Conservation (phyloP, 1,284 basidiomycete species). For the Golubevia pallescens region DNA sequence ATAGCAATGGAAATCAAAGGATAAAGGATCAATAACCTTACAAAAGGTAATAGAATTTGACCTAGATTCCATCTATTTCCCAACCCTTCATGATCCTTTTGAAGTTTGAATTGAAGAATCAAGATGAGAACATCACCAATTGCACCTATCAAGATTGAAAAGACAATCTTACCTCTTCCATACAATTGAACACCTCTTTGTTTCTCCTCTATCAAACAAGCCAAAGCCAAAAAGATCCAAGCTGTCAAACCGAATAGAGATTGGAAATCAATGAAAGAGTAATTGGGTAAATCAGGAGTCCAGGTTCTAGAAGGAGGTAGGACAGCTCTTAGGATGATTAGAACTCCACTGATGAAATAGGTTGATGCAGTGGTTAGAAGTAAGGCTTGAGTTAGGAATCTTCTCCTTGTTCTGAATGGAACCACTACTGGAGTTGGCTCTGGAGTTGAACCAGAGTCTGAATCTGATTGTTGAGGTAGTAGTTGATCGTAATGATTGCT, state of each 20-base stretch:
- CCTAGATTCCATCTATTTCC: slow-evolving; percentile 34
- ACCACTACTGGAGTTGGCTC: slow-evolving; percentile 45
- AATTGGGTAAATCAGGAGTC: slow-evolving; percentile 38
- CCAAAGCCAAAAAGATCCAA: slow-evolving; percentile 39
- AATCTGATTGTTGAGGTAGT: too few species aligned
- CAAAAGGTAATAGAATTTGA: slow-evolving; percentile 37
- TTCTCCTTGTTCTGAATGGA: slow-evolving; percentile 39
- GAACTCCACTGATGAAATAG: slow-evolving; percentile 39
- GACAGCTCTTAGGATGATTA: slow-evolving; percentile 52
- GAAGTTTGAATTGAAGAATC: slow-evolving; percentile 28
- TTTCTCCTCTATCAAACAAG: slow-evolving; percentile 40
- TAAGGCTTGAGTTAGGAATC: slow-evolving; percentile 31
- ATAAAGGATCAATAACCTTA: slow-evolving; percentile 40
- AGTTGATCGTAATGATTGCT: too few species aligned
- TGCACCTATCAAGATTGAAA: slow-evolving; percentile 11
- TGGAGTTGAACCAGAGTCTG: slow-evolving; percentile 6
- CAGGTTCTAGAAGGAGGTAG: slow-evolving; percentile 37
- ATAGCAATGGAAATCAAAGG: slow-evolving; percentile 38
- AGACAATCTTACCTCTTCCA: slow-evolving; percentile 37
- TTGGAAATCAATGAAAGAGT: slow-evolving; percentile 41
- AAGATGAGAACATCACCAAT: slow-evolving; percentile 34
- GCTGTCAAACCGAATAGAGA: slow-evolving; percentile 41
- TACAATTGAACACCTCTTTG: slow-evolving; percentile 34
- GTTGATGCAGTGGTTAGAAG: slow-evolving; percentile 30
- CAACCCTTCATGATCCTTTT: slow-evolving; percentile 15